Conservation (phyloP, 768 basidiomycete species). For the Leccinum boreale region DNA sequence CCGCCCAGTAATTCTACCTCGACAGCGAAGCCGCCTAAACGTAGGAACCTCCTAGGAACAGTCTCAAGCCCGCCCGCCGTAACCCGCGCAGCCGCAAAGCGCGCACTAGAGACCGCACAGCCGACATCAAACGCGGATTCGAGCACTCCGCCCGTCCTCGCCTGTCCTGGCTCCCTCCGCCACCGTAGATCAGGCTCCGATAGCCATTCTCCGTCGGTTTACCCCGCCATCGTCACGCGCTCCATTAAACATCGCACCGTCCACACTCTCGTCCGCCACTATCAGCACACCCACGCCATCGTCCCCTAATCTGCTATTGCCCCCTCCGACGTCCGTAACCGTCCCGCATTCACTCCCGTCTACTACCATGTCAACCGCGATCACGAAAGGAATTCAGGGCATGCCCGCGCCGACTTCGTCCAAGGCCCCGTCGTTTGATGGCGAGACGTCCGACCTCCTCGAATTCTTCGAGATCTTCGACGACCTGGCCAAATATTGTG, state of each 20-base stretch:
- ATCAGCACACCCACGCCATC: not conserved
- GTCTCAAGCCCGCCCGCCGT: no score
- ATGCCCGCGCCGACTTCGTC: not conserved
- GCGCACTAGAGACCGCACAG: no score
- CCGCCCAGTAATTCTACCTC: no score
- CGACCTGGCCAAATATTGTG: not conserved
- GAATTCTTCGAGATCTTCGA: constrained; percentile 7
- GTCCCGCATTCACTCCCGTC: not conserved
- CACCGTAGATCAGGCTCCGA: no score
- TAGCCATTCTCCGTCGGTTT: not conserved
- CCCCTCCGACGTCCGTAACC: not conserved
- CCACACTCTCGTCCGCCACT: not conserved
- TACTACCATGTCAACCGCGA: not conserved
- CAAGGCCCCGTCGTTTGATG: not conserved
- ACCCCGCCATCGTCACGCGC: not conserved
- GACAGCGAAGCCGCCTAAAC: no score
- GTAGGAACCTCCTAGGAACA: no score
- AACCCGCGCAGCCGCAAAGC: no score
- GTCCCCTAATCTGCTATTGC: not conserved
- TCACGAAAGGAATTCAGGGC: not conserved
- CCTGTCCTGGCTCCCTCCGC: not conserved
- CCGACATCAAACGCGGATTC: no score
- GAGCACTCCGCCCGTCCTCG: no score
- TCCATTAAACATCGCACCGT: not conserved
- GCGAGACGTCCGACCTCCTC: not conserved